These are phyloP conservation scores for Plasmodium billcollinsi DNA, from an alignment of 169 alveolate genomes.

Conservation along the genomic window DNA sequence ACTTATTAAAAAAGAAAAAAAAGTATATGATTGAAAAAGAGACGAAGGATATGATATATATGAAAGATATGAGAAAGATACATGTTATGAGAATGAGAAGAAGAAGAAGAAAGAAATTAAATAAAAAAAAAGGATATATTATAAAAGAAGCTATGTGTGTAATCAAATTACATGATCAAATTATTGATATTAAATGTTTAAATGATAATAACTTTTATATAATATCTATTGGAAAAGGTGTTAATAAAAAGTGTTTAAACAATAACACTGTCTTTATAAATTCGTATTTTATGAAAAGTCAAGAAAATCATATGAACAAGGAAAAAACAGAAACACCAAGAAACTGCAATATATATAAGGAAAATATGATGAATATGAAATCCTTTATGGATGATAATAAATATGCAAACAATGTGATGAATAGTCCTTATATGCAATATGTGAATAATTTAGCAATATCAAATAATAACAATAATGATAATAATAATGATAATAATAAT, in stretches of 20 bases:
- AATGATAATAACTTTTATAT: conserved; percentile 50
- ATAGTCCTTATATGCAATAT: background rate
- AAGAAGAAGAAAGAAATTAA: background rate
- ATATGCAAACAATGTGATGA: too few relatives aligned
- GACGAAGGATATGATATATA: conserved; percentile 8
- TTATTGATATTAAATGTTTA: conserved; percentile 44
- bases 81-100: background rate
- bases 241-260: conserved; percentile 22
- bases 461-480: too few relatives aligned
- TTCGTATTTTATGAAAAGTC: conserved; percentile 9
- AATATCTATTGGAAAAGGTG: conserved; percentile 51
- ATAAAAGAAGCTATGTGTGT: conserved; percentile 68
- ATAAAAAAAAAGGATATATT: conserved; percentile 29
- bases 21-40: background rate
- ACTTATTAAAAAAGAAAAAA: conserved; percentile 42
- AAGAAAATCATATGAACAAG: background rate
- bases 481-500: too few relatives aligned
- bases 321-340: background rate
- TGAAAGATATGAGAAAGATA: conserved; percentile 24
- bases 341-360: too few relatives aligned
- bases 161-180: conserved; percentile 45
- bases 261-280: conserved; percentile 39
- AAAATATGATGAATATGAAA: too few relatives aligned
- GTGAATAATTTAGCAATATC: background rate
- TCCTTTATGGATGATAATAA: too few relatives aligned